Evolutionary conservation across 2,329 filamentous ascomycete genomes (phyloP).

Genomic region (Conoideocrella luteorostrata): DNA sequence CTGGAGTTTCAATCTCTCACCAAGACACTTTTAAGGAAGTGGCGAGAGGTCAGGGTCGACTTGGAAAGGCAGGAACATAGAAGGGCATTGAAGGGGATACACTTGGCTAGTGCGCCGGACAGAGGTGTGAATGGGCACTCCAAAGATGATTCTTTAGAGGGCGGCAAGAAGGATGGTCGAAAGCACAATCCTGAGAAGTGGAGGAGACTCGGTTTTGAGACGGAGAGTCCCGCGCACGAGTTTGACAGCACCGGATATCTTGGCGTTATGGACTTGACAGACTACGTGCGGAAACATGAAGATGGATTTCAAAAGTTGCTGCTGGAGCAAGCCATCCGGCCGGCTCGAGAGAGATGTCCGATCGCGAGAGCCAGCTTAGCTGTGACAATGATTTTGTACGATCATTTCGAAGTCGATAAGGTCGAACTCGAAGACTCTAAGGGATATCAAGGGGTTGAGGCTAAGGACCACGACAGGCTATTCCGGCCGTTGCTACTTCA

Average conservation of each 20-base stretch:
- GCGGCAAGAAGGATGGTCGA: constrained; percentile 52
- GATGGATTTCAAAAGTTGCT: constrained; percentile 89
- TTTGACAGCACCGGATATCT: constrained; percentile 83
- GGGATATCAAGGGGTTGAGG: constrained; percentile 67
- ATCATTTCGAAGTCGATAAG: constrained; percentile 91
- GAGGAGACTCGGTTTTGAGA: constrained; percentile 85
- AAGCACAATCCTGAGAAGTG: constrained; percentile 86
- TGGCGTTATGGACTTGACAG: constrained; percentile 95
- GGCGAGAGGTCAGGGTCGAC: constrained; percentile 80
- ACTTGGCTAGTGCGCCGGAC: constrained; percentile 73
- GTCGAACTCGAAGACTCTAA: constrained; percentile 73
- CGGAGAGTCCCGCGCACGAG: constrained; percentile 78
- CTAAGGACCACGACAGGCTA: constrained; percentile 74
- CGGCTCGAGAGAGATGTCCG: constrained; percentile 69
- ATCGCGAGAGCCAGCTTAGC: constrained; percentile 81
- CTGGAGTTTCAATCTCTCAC: constrained; percentile 90
- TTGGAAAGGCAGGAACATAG: constrained; percentile 83
- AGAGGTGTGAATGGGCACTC: constrained; percentile 32
- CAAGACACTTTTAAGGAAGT: constrained; percentile 80
- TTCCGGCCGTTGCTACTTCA: constrained; percentile 85
- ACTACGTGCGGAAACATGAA: constrained; percentile 87
- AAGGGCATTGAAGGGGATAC: constrained; percentile 76
- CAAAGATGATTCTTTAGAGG: constrained; percentile 30
- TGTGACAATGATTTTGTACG: constrained; percentile 82
- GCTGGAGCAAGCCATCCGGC: constrained; percentile 76